Evolutionary conservation across 2,329 filamentous ascomycete species (phyloP).

Genomic region (Trichoderma hamatum): DNA sequence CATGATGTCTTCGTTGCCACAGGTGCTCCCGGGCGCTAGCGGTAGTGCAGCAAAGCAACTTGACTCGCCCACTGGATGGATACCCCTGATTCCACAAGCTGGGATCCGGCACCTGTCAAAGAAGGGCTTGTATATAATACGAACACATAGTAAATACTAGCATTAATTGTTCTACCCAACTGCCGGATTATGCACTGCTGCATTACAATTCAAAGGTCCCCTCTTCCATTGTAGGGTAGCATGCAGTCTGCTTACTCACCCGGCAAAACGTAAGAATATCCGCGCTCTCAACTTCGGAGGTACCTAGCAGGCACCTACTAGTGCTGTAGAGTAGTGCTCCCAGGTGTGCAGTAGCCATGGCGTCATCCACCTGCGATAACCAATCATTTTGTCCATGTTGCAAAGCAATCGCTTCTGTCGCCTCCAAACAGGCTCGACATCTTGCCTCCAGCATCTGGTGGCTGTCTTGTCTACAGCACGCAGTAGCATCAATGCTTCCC

Average conservation of each 20-base stretch:
- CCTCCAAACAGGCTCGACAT: neutral
- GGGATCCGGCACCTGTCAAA: neutral
- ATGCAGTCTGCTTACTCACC: no score
- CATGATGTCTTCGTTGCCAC: neutral
- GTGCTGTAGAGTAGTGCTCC: no score
- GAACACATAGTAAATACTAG: no score
- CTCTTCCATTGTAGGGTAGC: no score
- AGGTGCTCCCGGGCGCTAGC: neutral
- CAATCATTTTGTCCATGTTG: slow-evolving; percentile 32
- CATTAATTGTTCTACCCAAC: neutral
- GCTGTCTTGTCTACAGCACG: neutral
- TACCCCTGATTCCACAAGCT: neutral
- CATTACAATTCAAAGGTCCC: neutral
- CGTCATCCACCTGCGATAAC: slow-evolving; percentile 14
- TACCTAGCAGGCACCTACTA: no score
- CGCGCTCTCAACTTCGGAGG: no score
- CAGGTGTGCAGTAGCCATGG: slow-evolving; percentile 1
- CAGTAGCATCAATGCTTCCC: neutral
- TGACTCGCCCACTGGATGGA: neutral
- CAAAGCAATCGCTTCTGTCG: slow-evolving; percentile 17
- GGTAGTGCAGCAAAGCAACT: neutral
- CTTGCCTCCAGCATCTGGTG: neutral
- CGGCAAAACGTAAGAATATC: no score
- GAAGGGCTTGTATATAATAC: neutral
- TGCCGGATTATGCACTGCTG: neutral